Percentiles rank a stretch among this genome's conserved stretches.
Evolutionary conservation across 768 basidiomycete genomes (phyloP).

Genomic region (Gloeopeniophorella convolvens): DNA sequence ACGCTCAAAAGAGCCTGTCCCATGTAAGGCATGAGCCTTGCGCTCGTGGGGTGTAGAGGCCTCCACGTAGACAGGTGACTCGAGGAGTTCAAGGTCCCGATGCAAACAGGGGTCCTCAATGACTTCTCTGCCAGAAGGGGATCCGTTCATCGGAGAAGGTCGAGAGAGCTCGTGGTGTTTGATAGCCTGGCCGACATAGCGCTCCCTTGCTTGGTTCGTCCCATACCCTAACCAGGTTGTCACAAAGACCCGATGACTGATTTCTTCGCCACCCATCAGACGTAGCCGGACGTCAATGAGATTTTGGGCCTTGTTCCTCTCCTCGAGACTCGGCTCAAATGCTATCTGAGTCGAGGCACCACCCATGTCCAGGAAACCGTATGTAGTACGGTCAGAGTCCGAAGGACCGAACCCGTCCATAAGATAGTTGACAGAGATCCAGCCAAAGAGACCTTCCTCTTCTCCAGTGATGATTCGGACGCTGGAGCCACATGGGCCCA

Average conservation of each 20-base stretch:
- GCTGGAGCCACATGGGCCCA: slow-evolving; percentile 86
- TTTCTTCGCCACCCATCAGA: slow-evolving; percentile 76
- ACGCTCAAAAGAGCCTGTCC: slow-evolving; percentile 85
- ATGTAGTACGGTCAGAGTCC: slow-evolving; percentile 65
- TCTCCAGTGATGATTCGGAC: slow-evolving; percentile 95
- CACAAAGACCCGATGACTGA: slow-evolving; percentile 90
- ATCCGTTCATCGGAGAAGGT: slow-evolving; percentile 22
- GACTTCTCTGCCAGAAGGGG: slow-evolving; percentile 26
- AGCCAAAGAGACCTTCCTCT: slow-evolving; percentile 96
- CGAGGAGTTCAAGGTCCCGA: slow-evolving; percentile 55
- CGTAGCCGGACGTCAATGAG: slow-evolving; percentile 78
- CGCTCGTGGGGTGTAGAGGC: slow-evolving; percentile 37
- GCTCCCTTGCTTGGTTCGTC: slow-evolving; percentile 92
- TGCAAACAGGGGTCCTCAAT: slow-evolving; percentile 91
- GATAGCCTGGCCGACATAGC: slow-evolving; percentile 74
- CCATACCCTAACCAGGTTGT: slow-evolving; percentile 99
- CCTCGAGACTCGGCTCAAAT: slow-evolving; percentile 72
- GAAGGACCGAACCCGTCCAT: slow-evolving; percentile 85
- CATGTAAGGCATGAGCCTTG: slow-evolving; percentile 58
- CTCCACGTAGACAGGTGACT: slow-evolving; percentile 42
- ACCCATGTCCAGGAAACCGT: slow-evolving; percentile 98
- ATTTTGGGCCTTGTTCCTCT: slow-evolving; percentile 49
- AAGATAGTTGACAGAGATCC: slow-evolving; percentile 98
- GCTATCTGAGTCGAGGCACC: slow-evolving; percentile 99
- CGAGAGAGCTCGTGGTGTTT: slow-evolving; percentile 44